Evolutionary conservation across 768 basidiomycete genomes (phyloP).

Genomic region (Gelatoporia subvermispora): DNA sequence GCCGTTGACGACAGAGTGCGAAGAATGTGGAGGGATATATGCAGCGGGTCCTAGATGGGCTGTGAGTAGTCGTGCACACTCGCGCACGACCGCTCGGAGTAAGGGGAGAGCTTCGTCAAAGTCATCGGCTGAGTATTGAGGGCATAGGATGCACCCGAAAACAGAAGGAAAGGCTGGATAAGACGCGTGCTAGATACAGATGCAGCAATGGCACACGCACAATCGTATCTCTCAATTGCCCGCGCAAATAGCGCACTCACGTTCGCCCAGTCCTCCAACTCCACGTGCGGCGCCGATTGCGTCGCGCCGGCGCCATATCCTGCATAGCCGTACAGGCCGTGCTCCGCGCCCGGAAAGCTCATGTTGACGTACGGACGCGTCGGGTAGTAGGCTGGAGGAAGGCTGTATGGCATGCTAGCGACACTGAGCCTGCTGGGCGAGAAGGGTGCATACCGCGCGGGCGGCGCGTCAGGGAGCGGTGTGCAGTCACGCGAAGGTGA

Average conservation of each 20-base stretch:
- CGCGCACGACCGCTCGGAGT: slow-evolving; percentile 59
- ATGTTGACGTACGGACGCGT: slow-evolving; percentile 1
- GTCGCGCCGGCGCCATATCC: slow-evolving; percentile 5
- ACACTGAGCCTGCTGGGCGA: slow-evolving; percentile 1
- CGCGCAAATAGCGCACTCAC: slow-evolving; percentile 58
- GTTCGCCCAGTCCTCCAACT: slow-evolving; percentile 58
- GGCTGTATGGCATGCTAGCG: slow-evolving; percentile 2
- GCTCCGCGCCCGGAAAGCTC: slow-evolving; percentile 12
- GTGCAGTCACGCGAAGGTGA: neutral
- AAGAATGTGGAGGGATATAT: slow-evolving; percentile 48
- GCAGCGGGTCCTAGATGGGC: slow-evolving; percentile 33
- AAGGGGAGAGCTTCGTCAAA: slow-evolving; percentile 46
- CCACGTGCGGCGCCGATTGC: slow-evolving; percentile 8
- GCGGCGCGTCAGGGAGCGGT: neutral
- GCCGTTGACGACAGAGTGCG: slow-evolving; percentile 9
- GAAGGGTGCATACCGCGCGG: slow-evolving; percentile 1
- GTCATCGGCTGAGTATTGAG: slow-evolving; percentile 30
- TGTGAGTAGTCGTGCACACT: slow-evolving; percentile 59
- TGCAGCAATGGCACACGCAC: slow-evolving; percentile 30
- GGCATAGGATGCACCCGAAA: too few species aligned
- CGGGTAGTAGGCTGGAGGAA: neutral
- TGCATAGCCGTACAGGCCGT: neutral
- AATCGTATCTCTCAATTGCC: slow-evolving; percentile 55
- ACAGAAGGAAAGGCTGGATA: neutral
- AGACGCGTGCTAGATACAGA: neutral